Conservation (phyloP, 805 yeast genomes). For the Wilhelminamyces savonicus region DNA sequence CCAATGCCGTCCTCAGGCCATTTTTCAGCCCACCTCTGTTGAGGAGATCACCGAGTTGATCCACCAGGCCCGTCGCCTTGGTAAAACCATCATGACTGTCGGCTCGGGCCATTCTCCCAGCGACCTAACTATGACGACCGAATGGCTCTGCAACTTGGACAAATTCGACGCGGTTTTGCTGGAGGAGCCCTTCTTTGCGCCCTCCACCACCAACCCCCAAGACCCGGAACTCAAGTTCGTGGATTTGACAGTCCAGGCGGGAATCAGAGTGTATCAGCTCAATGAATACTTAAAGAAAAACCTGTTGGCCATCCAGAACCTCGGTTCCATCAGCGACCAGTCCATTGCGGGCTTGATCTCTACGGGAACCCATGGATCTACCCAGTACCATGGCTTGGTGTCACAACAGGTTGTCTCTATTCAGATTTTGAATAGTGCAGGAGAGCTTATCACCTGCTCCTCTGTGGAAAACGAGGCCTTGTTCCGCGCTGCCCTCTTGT, state of each 20-base stretch:
- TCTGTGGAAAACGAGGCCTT: constrained; percentile 55
- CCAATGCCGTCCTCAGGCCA: constrained; percentile 65
- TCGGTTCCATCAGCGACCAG: constrained; percentile 92
- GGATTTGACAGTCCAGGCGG: constrained; percentile 94
- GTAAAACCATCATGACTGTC: constrained; percentile 70
- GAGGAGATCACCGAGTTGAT: constrained; percentile 70
- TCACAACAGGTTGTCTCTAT: constrained; percentile 81
- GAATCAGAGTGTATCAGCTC: constrained; percentile 70
- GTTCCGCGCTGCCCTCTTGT: constrained; percentile 76
- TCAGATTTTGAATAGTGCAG: constrained; percentile 68
- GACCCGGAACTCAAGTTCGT: constrained; percentile 53
- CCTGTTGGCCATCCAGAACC: constrained; percentile 78
- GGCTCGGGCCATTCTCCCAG: constrained; percentile 97
- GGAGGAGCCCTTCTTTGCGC: constrained; percentile 42
- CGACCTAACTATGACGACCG: constrained; percentile 78
- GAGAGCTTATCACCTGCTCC: constrained; percentile 64
- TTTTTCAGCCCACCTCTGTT: constrained; percentile 67
- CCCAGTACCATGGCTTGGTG: constrained; percentile 86
- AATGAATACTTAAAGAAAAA: constrained; percentile 57
- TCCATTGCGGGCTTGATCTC: constrained; percentile 93
- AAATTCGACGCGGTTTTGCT: constrained; percentile 52
- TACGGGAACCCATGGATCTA: constrained; percentile 95
- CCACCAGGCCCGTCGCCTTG: constrained; percentile 49
- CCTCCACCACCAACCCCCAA: constrained; percentile 9
- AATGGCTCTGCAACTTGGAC: constrained; percentile 87